Evolutionary conservation across 1,139 yeast genomes (phyloP).

Genomic region (Kluyveromyces sp.): DNA sequence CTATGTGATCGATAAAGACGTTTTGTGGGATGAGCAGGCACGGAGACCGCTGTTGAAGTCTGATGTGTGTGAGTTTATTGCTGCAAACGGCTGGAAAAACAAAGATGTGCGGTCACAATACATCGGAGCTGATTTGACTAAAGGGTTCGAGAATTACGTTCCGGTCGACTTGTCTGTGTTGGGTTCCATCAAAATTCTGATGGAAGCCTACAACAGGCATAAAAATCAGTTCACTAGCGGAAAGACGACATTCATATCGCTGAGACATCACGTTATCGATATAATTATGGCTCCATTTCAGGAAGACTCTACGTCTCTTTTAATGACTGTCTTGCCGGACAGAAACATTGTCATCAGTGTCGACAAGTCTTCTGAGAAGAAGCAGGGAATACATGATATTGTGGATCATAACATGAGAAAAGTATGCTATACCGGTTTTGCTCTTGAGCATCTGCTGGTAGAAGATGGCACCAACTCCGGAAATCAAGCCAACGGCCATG

Average conservation of each 20-base stretch:
- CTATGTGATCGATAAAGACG: not conserved
- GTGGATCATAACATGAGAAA: slow-evolving; percentile 13
- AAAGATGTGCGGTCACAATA: slow-evolving; percentile 7
- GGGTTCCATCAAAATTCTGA: slow-evolving; percentile 21
- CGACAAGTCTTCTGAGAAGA: slow-evolving; percentile 9
- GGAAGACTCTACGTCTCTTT: slow-evolving; percentile 13
- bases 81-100: not conserved
- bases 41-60: slow-evolving; percentile 5
- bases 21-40: slow-evolving; percentile 2
- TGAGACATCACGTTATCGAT: slow-evolving; percentile 28
- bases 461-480: slow-evolving; percentile 6
- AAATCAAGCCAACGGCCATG: not conserved
- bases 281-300: slow-evolving; percentile 24
- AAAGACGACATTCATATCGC: slow-evolving; percentile 21
- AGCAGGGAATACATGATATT: slow-evolving; percentile 9
- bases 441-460: slow-evolving; percentile 25
- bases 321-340: slow-evolving; percentile 15
- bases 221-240: slow-evolving; percentile 7
- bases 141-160: slow-evolving; percentile 16
- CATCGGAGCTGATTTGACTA: slow-evolving; percentile 21
- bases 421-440: slow-evolving; percentile 28
- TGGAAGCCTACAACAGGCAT: slow-evolving; percentile 17
- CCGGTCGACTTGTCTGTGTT: slow-evolving; percentile 19
- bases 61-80: slow-evolving; percentile 9
- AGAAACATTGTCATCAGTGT: slow-evolving; percentile 19